A percentile compares a stretch with the other conserved stretches of the same genome.
Evolutionary conservation across 164 flowering plant species (phyloP).

Genomic region (Echeveria elegans): DNA sequence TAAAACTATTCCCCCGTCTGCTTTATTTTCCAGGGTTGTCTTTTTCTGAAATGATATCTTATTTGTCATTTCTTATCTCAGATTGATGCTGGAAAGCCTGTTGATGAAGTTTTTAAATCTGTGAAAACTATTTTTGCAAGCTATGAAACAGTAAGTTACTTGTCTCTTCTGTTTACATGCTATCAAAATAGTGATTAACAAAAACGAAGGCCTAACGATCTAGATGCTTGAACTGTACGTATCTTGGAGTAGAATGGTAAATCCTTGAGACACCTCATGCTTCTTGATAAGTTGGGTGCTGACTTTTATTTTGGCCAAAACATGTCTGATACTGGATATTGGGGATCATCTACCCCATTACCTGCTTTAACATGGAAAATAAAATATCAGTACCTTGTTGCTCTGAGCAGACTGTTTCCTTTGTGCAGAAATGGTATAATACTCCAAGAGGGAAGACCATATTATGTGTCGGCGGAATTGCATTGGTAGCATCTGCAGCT

Average conservation of each 20-base stretch:
- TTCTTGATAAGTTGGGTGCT: background rate
- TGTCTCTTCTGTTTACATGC: background rate
- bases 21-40: background rate
- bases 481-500: slow-evolving; percentile 6
- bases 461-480: background rate
- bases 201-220: background rate
- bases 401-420: background rate
- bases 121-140: slow-evolving; percentile 50
- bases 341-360: background rate
- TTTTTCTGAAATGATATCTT: background rate
- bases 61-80: slow-evolving; percentile 13
- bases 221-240: background rate
- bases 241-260: background rate
- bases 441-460: slow-evolving; percentile 1
- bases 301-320: background rate
- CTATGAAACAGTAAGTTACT: slow-evolving; percentile 36
- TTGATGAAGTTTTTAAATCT: slow-evolving; percentile 66
- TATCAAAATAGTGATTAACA: background rate
- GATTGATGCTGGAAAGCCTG: slow-evolving; percentile 83
- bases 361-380: background rate
- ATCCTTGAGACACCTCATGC: background rate
- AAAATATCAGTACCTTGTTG: background rate
- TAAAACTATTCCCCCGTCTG: background rate
- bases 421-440: background rate
- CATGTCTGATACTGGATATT: too few species aligned